phyloP scores from a whole-genome alignment of 345 rosid species.

The Murraya paniculata region DNA sequence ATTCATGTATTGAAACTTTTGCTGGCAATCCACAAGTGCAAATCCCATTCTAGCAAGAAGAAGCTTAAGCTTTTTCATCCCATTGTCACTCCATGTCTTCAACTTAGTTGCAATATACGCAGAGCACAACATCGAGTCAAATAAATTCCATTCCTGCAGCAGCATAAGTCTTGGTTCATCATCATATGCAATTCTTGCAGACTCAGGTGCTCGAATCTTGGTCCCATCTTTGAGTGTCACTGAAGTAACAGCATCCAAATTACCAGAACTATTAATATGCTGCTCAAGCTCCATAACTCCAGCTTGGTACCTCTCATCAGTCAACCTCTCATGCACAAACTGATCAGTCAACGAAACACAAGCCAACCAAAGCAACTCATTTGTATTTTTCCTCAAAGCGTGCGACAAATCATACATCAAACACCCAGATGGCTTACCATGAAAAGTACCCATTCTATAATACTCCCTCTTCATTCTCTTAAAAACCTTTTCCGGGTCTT shows the following conservation, averaged over 20 bases:
- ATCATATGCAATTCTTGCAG: conserved; percentile 82
- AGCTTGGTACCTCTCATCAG: conserved; percentile 94
- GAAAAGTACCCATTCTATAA: conserved; percentile 81
- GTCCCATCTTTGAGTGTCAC: conserved; percentile 92
- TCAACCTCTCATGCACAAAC: conserved; percentile 88
- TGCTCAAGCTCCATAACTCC: conserved; percentile 99
- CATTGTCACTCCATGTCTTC: conserved; percentile 97
- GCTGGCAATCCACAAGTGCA: conserved; percentile 90
- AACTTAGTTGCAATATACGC: conserved; percentile 78
- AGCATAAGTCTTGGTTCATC: conserved; percentile 93
- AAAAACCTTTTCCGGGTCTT: conserved; percentile 43
- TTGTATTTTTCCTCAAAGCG: conserved; percentile 75
- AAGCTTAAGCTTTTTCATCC: conserved; percentile 90
- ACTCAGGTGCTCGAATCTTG: conserved; percentile 80
- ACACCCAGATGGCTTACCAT: conserved; percentile 92
- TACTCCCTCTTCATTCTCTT: conserved; percentile 71
- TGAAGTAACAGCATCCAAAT: conserved; percentile 67
- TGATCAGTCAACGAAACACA: conserved; percentile 94
- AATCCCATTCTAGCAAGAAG: conserved; percentile 97
- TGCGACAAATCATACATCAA: conserved; percentile 82
- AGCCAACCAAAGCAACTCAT: conserved; percentile 93
- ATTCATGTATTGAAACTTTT: conserved; percentile 96
- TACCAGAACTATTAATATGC: conserved; percentile 78
- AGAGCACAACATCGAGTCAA: conserved; percentile 95
- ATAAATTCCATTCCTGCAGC: conserved; percentile 88